phyloP scores from a whole-genome alignment of 2,329 filamentous ascomycete genomes.

The Trichocomaceae sp. region DNA sequence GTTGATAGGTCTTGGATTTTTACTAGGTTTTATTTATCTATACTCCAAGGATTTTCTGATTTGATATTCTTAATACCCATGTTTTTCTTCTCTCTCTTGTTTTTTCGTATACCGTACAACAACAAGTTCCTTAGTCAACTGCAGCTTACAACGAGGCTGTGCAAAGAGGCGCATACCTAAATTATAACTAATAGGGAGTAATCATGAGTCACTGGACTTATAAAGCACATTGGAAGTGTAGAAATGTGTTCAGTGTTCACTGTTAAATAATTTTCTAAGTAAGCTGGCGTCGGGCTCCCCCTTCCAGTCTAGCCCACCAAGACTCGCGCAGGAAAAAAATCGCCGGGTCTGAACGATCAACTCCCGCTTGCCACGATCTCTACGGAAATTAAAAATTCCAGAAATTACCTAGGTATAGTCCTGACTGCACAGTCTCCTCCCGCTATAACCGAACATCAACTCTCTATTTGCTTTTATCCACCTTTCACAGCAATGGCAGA shows the following conservation, averaged over 20 bases:
- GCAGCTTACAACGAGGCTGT: background rate
- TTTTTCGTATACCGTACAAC: background rate
- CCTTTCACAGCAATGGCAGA: conserved; percentile 9
- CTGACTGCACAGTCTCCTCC: background rate
- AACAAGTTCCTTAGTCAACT: background rate
- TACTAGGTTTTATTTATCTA: background rate
- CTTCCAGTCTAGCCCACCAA: no score
- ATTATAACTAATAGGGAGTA: background rate
- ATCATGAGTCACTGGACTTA: conserved; percentile 9
- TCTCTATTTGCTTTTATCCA: background rate
- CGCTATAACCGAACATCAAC: background rate
- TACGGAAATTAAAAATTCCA: background rate
- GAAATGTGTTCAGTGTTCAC: no score
- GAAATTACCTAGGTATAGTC: background rate
- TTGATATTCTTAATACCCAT: background rate
- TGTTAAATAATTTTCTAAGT: no score
- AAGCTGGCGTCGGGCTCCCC: background rate
- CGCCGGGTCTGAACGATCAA: background rate
- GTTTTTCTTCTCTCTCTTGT: background rate
- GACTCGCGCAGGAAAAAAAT: background rate
- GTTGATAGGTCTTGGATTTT: conserved; percentile 8
- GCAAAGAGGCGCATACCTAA: background rate
- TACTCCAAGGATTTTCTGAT: background rate
- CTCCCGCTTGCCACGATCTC: background rate
- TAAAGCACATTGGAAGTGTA: background rate